Evolutionary conservation across 2,329 filamentous ascomycete species (phyloP), one percentile per base, ranked within the genome.

Genomic region (Colletotrichum scovillei): DNA sequence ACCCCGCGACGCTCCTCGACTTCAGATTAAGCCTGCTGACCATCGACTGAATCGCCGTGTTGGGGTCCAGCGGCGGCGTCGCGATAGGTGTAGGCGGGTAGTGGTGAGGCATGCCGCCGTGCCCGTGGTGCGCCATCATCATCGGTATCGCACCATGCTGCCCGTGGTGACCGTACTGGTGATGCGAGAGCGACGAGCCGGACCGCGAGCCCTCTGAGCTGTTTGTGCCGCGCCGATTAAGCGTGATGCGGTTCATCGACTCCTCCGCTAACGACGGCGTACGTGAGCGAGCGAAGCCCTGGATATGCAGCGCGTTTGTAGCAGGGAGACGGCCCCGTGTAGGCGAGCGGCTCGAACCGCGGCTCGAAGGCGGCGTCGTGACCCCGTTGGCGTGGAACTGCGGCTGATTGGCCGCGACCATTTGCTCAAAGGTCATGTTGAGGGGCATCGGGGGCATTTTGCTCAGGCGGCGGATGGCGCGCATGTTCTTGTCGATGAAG

Each of bases 401-500:
- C 67, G 77, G 78, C 38, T 78, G 75, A 3, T 76, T 76, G 2
- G 77, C 75, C 3, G 75, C 78, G 12, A 77, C 76, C 53, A 83
- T 69, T 62, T 82, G 80, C 42, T 81, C 79, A 55, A 83, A 81
- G 14, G 76, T 79, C 73, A 80, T 75, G 28, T 56, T 58, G n/a
- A 60, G 53, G 9, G 78, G 78, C 65, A 77, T 73, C 11, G 80
- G 67, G 14, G 84, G 83, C 76, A 85, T 78, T 63, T 80, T 83
- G 76, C 82, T 85, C 8, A 86, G 80, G 5, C 85, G 77, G 1
- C 84, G 80, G 67, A 87, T 86, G 7, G 84, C 81, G 28, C 81
- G 82, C 79, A 81, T 83, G 76, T 86, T 86, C 67, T 79, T 80
- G 73, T 83, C 81, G 56, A 86, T 82, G 76, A 86, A 86, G 46